Conservation (phyloP, 768 basidiomycete species). For the Boletus rubescentipes region DNA sequence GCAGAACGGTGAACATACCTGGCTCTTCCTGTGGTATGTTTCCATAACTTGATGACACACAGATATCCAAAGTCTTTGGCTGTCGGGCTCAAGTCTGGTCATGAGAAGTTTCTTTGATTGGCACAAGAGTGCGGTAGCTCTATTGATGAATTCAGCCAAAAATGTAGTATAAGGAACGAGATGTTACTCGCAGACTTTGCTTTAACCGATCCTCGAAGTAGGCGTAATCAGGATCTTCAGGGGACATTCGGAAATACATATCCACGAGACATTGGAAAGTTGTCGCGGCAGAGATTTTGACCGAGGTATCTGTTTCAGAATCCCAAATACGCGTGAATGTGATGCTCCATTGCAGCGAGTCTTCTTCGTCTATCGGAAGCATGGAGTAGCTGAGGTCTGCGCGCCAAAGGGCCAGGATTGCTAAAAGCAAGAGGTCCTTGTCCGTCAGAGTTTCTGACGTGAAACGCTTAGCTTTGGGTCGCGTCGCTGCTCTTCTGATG, state of each 20-base stretch:
- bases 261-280: constrained; percentile 48
- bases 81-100: constrained; percentile 57
- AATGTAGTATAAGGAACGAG: background rate
- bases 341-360: constrained; percentile 48
- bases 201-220: constrained; percentile 46
- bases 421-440: constrained; percentile 67
- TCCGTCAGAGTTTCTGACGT: constrained; percentile 62
- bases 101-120: constrained; percentile 58
- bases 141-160: constrained; percentile 7
- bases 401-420: constrained; percentile 70
- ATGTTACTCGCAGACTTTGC: constrained; percentile 42
- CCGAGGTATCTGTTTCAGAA: constrained; percentile 57
- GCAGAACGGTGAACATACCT: constrained; percentile 36
- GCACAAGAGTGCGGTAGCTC: constrained; percentile 37
- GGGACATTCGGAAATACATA: constrained; percentile 42
- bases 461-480: constrained; percentile 62
- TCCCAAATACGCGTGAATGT: constrained; percentile 57
- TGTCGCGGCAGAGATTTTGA: constrained; percentile 60
- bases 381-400: constrained; percentile 54
- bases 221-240: constrained; percentile 37
- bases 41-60: constrained; percentile 60
- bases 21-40: constrained; percentile 48
- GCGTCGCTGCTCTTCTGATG: constrained; percentile 48
- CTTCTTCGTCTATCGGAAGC: constrained; percentile 39
- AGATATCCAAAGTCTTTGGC: constrained; percentile 69